These are phyloP conservation scores for Fusarium incarnatum DNA, from an alignment of 2,329 filamentous ascomycete genomes.

Conservation along the genomic window DNA sequence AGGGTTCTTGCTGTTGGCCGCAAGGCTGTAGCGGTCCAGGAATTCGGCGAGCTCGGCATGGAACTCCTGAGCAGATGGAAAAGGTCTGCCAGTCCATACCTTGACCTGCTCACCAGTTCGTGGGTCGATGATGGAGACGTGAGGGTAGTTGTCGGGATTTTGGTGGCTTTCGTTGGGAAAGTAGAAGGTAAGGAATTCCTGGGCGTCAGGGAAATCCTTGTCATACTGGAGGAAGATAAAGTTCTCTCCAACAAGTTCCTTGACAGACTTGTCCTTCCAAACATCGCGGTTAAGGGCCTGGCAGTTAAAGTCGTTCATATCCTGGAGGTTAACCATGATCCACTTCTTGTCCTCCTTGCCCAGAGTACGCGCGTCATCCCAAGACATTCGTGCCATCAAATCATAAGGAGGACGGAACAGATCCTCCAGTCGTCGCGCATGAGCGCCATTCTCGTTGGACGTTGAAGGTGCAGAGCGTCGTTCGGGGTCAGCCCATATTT, in stretches of 20 bases:
- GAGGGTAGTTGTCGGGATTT: conserved; percentile 89
- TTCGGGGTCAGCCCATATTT: conserved; percentile 53
- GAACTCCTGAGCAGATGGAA: conserved; percentile 82
- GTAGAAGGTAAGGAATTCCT: conserved; percentile 91
- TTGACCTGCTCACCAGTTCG: conserved; percentile 98
- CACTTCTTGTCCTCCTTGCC: conserved; percentile 93
- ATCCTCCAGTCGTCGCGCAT: conserved; percentile 85
- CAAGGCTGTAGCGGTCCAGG: conserved; percentile 94
- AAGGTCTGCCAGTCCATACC: conserved; percentile 88
- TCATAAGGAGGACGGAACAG: conserved; percentile 94
- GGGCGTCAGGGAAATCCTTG: conserved; percentile 82
- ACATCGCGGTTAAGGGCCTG: conserved; percentile 94
- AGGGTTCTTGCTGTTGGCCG: conserved; percentile 89
- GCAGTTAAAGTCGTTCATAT: conserved; percentile 92
- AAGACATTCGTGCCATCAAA: conserved; percentile 82
- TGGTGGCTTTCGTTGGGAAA: conserved; percentile 78
- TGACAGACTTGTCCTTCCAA: conserved; percentile 88
- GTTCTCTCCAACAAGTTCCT: conserved; percentile 85
- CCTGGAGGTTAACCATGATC: conserved; percentile 95
- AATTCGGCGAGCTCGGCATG: conserved; percentile 94
- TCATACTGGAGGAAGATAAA: conserved; percentile 97
- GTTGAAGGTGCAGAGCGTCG: conserved; percentile 36
- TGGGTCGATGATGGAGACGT: conserved; percentile 95
- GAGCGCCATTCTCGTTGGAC: conserved; percentile 65
- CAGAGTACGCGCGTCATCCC: conserved; percentile 84